Evolutionary conservation across 2,329 filamentous ascomycete genomes (phyloP), one percentile per base, ranked within the genome.

Genomic region (Tolypocladium tundrense): DNA sequence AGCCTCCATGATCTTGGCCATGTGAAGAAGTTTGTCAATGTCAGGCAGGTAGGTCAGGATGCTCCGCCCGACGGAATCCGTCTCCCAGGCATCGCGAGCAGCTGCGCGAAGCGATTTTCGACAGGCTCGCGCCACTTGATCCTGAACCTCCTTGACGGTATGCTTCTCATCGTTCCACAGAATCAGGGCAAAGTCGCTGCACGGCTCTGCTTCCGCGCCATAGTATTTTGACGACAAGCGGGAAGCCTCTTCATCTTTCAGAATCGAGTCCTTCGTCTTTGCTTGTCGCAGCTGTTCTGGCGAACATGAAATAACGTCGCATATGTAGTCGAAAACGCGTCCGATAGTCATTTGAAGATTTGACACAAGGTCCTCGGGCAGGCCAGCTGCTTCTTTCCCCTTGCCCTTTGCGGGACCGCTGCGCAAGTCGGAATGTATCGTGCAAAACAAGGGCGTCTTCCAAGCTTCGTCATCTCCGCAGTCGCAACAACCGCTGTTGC

Each of bases 121-220:
- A 76, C 94, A 99, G 54, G 94, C 94, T 62, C 93, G 84, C 3
- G 90, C 88, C 27, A 99, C 90, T 70, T 97, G 93, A 58, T 95
- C 86, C 64, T 87, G 82, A 7, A 99, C 93, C 70, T 99, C 94
- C 53, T 86, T 84, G 50, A 97, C 87, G 0, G 94, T 99, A 70
- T 99, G 94, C 72, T 99, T 99, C 75, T 99, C 94, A 63, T 99
- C 94, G 66, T 99, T 99, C 94, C 94, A 99, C 6, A 99, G 77
- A 19, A 97, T 78, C 51, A 99, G 76, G 6, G 90, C 88, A 71
- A 88, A 99, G 65, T 96, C 90, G 13, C 65, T 65, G 60, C 73
- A 74, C 11, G 66, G 65, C 31, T 73, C 67, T 19, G 69, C 63
- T 10, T 69, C 66, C 14, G 87, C 80, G 64, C 92, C 94, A 72